phyloP scores from a whole-genome alignment of 371 early-diverging fungal species.

The Mucor lusitanicus region DNA sequence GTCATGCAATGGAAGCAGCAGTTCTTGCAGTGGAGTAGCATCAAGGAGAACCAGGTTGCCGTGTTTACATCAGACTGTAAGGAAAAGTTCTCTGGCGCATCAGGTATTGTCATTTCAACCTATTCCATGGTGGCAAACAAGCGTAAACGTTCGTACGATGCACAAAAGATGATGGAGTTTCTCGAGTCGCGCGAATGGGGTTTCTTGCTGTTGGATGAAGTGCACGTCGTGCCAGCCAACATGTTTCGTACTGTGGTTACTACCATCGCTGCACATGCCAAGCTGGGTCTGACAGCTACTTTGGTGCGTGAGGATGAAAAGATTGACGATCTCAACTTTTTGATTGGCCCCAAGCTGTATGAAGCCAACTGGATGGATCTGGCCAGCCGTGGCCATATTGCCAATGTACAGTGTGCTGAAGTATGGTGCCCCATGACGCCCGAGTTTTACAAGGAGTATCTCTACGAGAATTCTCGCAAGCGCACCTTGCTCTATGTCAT shows the following conservation, averaged over 20 bases:
- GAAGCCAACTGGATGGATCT: slow-evolving; percentile 99
- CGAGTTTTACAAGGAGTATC: slow-evolving; percentile 97
- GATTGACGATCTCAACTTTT: slow-evolving; percentile 98
- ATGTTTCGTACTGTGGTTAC: slow-evolving; percentile 98
- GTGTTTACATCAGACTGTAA: slow-evolving; percentile 97
- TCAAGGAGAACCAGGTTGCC: slow-evolving; percentile 91
- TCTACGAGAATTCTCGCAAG: slow-evolving; percentile 76
- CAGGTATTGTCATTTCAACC: slow-evolving; percentile 97
- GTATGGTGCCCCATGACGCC: slow-evolving; percentile 99
- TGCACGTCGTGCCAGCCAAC: slow-evolving; percentile 99
- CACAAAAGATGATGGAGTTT: slow-evolving; percentile 97
- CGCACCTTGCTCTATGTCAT: slow-evolving; percentile 92
- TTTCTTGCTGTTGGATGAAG: slow-evolving; percentile 97
- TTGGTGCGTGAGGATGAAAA: slow-evolving; percentile 99
- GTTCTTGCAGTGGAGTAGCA: slow-evolving; percentile 94
- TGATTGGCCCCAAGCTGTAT: slow-evolving; percentile 99
- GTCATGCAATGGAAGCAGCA: slow-evolving; percentile 99
- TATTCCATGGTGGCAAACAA: slow-evolving; percentile 98
- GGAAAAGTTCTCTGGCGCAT: slow-evolving; percentile 86
- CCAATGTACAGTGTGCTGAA: slow-evolving; percentile 98
- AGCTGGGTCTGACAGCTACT: slow-evolving; percentile 97
- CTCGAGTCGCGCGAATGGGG: slow-evolving; percentile 97
- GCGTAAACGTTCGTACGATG: slow-evolving; percentile 94
- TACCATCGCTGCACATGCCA: slow-evolving; percentile 95
- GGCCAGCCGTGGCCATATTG: slow-evolving; percentile 97